A percentile compares a stretch with the other conserved stretches of the same genome.
These are phyloP conservation scores for Aspergillus homomorphus DNA, from an alignment of 495 filamentous ascomycete species.

Conservation along the genomic window DNA sequence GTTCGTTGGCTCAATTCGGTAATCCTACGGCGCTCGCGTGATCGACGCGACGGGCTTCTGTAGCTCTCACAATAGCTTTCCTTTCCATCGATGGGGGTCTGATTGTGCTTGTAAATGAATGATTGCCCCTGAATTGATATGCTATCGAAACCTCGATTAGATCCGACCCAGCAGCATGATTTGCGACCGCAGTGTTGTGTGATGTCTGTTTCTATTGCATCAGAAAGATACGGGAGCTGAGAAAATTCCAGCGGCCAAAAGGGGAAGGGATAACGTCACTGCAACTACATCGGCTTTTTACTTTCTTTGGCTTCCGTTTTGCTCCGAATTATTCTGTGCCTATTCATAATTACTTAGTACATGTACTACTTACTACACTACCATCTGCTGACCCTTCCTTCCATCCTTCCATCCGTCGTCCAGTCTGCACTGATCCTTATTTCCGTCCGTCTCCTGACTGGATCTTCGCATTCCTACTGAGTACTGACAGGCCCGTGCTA, in stretches of 20 bases:
- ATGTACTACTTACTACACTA: too few species aligned
- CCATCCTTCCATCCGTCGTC: background rate
- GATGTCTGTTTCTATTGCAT: background rate
- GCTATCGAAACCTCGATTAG: background rate
- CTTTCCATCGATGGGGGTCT: background rate
- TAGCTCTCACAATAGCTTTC: background rate
- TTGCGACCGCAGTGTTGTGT: background rate
- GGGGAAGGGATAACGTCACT: conserved; percentile 19
- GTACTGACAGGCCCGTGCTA: conserved; percentile 4
- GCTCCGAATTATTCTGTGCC: background rate
- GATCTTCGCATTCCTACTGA: conserved; percentile 1
- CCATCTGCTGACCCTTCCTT: background rate
- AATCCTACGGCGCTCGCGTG: conserved; percentile 17
- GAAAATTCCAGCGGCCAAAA: conserved; percentile 3
- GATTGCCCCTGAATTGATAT: background rate
- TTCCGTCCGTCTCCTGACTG: conserved; percentile 1
- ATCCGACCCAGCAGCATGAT: background rate
- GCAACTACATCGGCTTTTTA: conserved; percentile 1
- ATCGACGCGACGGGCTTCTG: conserved; percentile 18
- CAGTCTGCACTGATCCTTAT: background rate
- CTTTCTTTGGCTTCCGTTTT: background rate
- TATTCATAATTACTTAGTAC: too few species aligned
- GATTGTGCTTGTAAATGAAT: background rate
- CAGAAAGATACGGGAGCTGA: background rate
- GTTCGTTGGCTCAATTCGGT: conserved; percentile 6